Percentiles rank a stretch among this genome's conserved stretches.
Conservation (phyloP, 2,329 filamentous ascomycete genomes). For the Cladosporium sp. region DNA sequence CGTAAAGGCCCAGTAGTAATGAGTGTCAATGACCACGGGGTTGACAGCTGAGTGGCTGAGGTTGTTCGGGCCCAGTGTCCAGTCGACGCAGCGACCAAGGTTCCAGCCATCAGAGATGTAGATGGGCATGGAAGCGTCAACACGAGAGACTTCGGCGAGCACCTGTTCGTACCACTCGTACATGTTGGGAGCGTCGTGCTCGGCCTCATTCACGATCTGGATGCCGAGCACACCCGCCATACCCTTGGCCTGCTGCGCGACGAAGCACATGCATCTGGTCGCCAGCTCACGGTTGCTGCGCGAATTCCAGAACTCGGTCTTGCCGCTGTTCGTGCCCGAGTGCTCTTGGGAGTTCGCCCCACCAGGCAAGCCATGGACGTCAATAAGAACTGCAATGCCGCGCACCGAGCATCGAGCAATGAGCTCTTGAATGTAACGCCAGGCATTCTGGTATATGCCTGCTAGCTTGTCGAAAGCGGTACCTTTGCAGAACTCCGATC, state of each 20-base stretch:
- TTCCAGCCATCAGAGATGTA: constrained; percentile 63
- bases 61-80: constrained; percentile 45
- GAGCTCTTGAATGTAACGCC: constrained; percentile 52
- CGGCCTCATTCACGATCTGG: constrained; percentile 60
- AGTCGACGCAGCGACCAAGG: constrained; percentile 47
- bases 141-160: constrained; percentile 46
- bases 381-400: constrained; percentile 59
- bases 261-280: constrained; percentile 50
- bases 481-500: constrained; percentile 49
- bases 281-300: constrained; percentile 47
- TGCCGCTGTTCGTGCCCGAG: constrained; percentile 55
- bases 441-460: constrained; percentile 55
- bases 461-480: constrained; percentile 55
- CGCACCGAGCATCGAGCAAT: constrained; percentile 46
- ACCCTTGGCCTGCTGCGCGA: constrained; percentile 49
- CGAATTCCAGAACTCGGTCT: constrained; percentile 54
- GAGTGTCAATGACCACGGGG: constrained; percentile 59
- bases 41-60: constrained; percentile 30
- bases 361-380: constrained; percentile 60
- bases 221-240: constrained; percentile 54
- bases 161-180: constrained; percentile 59
- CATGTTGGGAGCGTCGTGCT: constrained; percentile 51
- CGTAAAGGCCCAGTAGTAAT: constrained; percentile 61
- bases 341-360: constrained; percentile 59
- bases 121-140: constrained; percentile 55